Evolutionary conservation across 2,329 filamentous ascomycete species (phyloP).

Genomic region (Aspergillus floridensis): DNA sequence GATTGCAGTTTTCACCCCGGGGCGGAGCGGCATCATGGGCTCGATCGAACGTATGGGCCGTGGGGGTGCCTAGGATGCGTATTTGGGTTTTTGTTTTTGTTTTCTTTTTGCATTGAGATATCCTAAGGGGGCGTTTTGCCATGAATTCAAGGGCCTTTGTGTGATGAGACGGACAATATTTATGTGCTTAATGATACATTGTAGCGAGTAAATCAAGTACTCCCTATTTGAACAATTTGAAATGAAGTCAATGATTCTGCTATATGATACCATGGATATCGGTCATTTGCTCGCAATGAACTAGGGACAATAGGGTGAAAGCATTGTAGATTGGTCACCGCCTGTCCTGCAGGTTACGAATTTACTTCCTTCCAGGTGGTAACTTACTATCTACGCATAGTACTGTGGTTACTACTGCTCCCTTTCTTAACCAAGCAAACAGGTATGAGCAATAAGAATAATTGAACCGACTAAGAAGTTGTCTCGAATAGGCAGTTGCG

Average conservation of each 20-base stretch:
- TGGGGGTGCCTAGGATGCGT: slow-evolving; percentile 23
- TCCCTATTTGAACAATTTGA: not conserved
- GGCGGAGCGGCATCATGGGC: slow-evolving; percentile 73
- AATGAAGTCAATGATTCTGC: not conserved
- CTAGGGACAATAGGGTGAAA: too few species aligned
- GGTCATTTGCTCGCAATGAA: too few species aligned
- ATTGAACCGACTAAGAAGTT: not conserved
- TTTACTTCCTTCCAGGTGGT: not conserved
- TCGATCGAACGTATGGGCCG: slow-evolving; percentile 87
- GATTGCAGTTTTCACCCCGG: slow-evolving; percentile 38
- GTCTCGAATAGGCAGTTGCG: not conserved
- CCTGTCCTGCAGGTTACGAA: not conserved
- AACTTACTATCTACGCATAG: too few species aligned
- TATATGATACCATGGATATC: too few species aligned
- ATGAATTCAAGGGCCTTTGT: not conserved
- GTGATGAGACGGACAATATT: not conserved
- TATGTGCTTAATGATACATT: not conserved
- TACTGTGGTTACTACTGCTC: too few species aligned
- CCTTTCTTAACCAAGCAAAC: too few species aligned
- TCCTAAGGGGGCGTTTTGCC: slow-evolving; percentile 4
- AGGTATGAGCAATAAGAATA: too few species aligned
- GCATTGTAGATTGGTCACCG: not conserved
- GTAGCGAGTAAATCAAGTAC: not conserved
- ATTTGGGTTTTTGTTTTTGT: not conserved
- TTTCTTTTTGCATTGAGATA: slow-evolving; percentile 7